These are phyloP conservation scores for Globisporangium radiosum DNA, from an alignment of 352 stramenopile species.

Conservation along the genomic window DNA sequence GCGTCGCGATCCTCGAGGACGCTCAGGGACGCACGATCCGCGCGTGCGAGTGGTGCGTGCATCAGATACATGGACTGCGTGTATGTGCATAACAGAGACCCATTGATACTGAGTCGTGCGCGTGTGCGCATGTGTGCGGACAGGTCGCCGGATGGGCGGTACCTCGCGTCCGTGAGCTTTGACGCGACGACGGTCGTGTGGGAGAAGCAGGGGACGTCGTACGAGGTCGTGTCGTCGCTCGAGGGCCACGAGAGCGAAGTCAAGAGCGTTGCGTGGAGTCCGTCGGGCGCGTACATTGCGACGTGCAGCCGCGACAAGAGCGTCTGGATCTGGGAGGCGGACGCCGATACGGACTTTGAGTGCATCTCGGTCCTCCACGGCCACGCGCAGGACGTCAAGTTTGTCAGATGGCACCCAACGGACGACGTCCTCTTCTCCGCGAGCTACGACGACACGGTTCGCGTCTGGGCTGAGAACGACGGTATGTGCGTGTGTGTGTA, in stretches of 20 bases:
- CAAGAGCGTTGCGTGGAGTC: slow-evolving; percentile 95
- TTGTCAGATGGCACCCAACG: slow-evolving; percentile 89
- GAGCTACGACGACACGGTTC: slow-evolving; percentile 96
- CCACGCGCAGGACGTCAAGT: slow-evolving; percentile 97
- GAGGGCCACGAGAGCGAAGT: slow-evolving; percentile 99
- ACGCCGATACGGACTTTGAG: slow-evolving; percentile 94
- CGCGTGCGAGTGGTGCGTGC: slow-evolving; percentile 86
- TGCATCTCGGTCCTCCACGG: slow-evolving; percentile 95
- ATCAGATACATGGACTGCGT: background rate
- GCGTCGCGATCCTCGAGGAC: slow-evolving; percentile 90
- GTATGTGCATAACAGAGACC: background rate
- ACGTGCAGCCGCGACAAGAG: slow-evolving; percentile 98
- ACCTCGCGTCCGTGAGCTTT: slow-evolving; percentile 95
- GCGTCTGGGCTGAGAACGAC: slow-evolving; percentile 93
- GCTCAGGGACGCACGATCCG: slow-evolving; percentile 94
- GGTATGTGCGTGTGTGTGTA: slow-evolving; percentile 10
- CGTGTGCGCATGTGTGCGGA: background rate
- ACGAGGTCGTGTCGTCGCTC: slow-evolving; percentile 93
- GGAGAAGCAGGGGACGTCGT: slow-evolving; percentile 83
- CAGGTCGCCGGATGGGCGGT: slow-evolving; percentile 70
- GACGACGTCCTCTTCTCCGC: slow-evolving; percentile 81
- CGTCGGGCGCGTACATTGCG: slow-evolving; percentile 90
- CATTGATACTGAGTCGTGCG: background rate
- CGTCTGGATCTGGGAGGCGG: slow-evolving; percentile 98
- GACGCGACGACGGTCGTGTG: slow-evolving; percentile 94